Evolutionary conservation across 148 eudicot genomes (phyloP), one percentile per base, ranked within the genome.

Genomic region (Rhododendron simsii): DNA sequence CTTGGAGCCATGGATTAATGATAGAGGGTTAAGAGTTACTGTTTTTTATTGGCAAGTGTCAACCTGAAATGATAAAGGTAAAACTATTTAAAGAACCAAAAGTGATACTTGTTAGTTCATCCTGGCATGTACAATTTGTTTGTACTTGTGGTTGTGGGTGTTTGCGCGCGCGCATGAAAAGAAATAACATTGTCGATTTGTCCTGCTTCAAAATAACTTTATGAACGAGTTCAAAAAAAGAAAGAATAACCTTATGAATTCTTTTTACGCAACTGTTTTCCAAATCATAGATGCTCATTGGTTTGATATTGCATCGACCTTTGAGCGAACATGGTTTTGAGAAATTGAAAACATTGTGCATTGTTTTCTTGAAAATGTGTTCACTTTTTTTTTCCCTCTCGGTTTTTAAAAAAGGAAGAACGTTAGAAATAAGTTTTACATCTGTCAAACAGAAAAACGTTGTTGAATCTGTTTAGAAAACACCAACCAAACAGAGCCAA

Each of bases 1-100:
- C 92, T 89, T 41, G 90, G 92, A 73, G 91, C 89, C 91, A 92
- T 92, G 81, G 28, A 11, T 15, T 71, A 20, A 14, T 71, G 15
- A 12, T 20, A 5, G 39, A 18, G 21, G 5, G 5, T 3, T 82
- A 21, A 41, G 35, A 12, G 41, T 82, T 3, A 33, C 21, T 61
- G 15, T 65, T 5, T 61, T 9, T 23, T 16, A 78, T 47, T 4
- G 33, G 15, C 12, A 47, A 76, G 28, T 47, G 59, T 48, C 57
- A 79, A 26, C 53, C 75, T 82, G 75, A 82, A 78, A 78, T 44
- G 81, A 44, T 78, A 8, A 10, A 41, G 80, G 5, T 44, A 44
- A 44, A 77, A 44, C 26, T 41, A 37, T 9, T 33, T 74, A 37
- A 37, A 74, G 78, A 74, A 74, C 8, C 78, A 18, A 15, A 73